phyloP scores from a whole-genome alignment of 169 alveolate species.

The Eimeria necatrix region DNA sequence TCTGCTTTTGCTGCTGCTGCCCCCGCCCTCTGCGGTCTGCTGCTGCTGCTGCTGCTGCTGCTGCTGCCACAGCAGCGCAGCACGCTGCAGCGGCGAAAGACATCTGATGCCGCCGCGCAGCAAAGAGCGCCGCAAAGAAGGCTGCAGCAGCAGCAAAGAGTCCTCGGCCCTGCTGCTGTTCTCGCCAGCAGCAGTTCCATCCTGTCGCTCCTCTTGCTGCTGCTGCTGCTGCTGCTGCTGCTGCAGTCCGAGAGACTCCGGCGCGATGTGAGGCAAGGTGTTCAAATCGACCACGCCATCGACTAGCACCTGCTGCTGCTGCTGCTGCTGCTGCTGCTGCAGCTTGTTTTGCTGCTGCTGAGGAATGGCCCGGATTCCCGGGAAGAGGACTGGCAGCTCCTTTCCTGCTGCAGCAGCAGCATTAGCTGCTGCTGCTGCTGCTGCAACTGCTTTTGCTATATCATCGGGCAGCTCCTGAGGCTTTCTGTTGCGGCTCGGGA shows the following conservation, averaged over 20 bases:
- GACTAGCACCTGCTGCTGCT: constrained; percentile 4
- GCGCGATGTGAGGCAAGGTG: neutral
- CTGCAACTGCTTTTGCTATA: neutral
- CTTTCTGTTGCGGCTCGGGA: neutral
- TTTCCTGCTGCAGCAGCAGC: neutral
- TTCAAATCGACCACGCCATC: constrained; percentile 19
- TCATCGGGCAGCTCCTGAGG: neutral
- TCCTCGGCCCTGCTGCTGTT: neutral
- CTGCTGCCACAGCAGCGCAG: neutral
- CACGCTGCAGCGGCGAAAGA: constrained; percentile 1
- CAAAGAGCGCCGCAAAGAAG: neutral
- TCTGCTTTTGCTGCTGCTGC: neutral
- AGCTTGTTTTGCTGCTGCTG: constrained; percentile 4
- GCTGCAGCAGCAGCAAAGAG: neutral
- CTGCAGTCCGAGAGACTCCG: neutral
- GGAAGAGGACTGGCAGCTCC: neutral
- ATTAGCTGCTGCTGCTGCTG: constrained; percentile 25
- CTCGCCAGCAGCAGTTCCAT: neutral
- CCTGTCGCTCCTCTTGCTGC: constrained; percentile 10
- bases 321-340: neutral
- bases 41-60: neutral
- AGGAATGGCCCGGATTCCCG: neutral
- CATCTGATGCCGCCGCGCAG: neutral
- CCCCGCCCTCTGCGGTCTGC: neutral
- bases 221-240: neutral